A percentile compares a stretch with the other conserved stretches of the same genome.
These are phyloP conservation scores for Pestalotiopsis sp. DNA, from an alignment of 2,329 filamentous ascomycete genomes.

Conservation along the genomic window DNA sequence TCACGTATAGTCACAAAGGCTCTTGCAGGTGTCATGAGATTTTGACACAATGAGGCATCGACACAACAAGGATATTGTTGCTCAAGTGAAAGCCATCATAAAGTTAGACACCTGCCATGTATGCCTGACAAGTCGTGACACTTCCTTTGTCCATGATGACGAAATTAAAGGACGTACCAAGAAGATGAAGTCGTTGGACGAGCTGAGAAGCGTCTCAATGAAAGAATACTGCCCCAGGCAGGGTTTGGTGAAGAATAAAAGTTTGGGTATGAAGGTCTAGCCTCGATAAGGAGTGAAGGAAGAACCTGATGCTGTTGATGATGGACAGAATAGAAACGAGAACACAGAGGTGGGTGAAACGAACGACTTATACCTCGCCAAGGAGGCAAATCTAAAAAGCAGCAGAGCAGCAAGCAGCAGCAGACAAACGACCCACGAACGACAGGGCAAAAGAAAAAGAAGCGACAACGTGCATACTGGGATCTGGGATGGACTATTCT, in stretches of 20 bases:
- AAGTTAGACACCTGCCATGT: no score
- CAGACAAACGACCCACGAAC: conserved; percentile 8
- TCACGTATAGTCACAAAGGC: not conserved
- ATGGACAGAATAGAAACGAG: conserved; percentile 37
- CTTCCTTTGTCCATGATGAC: no score
- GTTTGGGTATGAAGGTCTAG: conserved; percentile 33
- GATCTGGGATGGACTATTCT: conserved; percentile 20
- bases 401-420: conserved; percentile 18
- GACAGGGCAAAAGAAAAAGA: conserved; percentile 15
- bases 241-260: conserved; percentile 28
- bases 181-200: conserved; percentile 7
- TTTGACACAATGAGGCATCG: not conserved
- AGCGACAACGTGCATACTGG: conserved; percentile 19
- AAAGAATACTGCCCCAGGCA: conserved; percentile 46
- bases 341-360: conserved; percentile 30
- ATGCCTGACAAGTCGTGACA: no score
- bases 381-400: conserved; percentile 21
- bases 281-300: conserved; percentile 40
- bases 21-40: not conserved
- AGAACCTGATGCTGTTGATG: conserved; percentile 34
- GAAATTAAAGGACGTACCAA: not conserved
- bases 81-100: not conserved
- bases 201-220: conserved; percentile 31
- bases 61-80: not conserved
- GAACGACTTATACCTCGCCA: conserved; percentile 30